Base-by-base conservation (phyloP, 352 stramenopile species). In the Phytophthora sp. region DNA sequence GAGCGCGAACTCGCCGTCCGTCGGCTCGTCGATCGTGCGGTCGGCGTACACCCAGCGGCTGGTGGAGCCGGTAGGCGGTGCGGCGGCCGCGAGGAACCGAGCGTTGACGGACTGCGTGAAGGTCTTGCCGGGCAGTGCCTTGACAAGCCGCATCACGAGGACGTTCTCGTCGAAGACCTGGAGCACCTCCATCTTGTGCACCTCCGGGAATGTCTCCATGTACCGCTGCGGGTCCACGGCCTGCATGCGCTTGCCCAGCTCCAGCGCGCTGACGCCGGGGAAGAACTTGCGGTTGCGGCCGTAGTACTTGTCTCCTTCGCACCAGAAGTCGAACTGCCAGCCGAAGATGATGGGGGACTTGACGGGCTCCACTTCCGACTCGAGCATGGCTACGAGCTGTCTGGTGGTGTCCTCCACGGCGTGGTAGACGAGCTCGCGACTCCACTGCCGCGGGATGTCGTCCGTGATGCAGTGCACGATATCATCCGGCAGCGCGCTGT, bases 321-420 rank as follows among this genome's bases (percentile, higher is more conserved):
- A 48, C 81, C 81, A 90, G 15, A 90, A 86, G 38, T 84, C 69
- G 45, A 90, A 87, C 26, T 80, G 68, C 81, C 81, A 90, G 38
- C 78, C 78, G 20, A 90, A 88, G 23, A 79, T 80, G 5, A 75
- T 54, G n/a, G 72, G 67, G 18, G 69, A 72, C 43, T 84, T 75
- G 39, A 69, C 75, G 0, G 69, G 65, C 9, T 69, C 55, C 21
- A 62, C 37, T 1, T 67, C 48, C 4, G 76, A 81, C 39, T 74
- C 69, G 15, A 82, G 37, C 55, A 88, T 88, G 10, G 59, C 39
- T 26, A 82, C 70, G 41, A 89, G 49, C 13, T 72, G 70, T 1
- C 48, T 66, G 24, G 74, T 84, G 4, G 75, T 82, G 43, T 84
- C 75, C 3, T 66, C 62, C 1, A 79, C 66, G 5, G 64, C 69